These are phyloP conservation scores for Geotrichum reessii DNA, from an alignment of 1,139 yeast species.

Conservation along the genomic window DNA sequence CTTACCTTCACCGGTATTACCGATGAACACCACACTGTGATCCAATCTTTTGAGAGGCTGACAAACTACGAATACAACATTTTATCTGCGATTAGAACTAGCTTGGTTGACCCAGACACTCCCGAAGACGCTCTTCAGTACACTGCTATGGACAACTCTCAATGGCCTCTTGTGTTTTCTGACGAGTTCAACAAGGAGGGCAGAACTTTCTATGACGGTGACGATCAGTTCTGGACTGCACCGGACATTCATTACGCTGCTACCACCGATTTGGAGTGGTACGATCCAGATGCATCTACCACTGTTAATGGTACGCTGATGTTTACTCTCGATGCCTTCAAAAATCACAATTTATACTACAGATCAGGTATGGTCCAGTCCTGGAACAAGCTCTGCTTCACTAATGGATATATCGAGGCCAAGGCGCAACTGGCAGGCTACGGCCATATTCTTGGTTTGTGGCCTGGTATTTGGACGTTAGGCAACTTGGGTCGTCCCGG, in stretches of 20 bases:
- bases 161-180: conserved; percentile 70
- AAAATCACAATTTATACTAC: conserved; percentile 65
- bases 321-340: conserved; percentile 66
- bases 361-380: conserved; percentile 81
- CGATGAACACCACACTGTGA: conserved; percentile 18
- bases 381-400: conserved; percentile 79
- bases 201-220: conserved; percentile 74
- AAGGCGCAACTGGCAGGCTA: conserved; percentile 67
- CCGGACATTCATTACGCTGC: conserved; percentile 74
- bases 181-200: conserved; percentile 84
- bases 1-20: conserved; percentile 66
- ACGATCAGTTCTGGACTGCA: conserved; percentile 79
- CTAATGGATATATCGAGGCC: conserved; percentile 67
- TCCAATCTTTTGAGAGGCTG: conserved; percentile 39
- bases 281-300: conserved; percentile 72
- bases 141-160: conserved; percentile 49
- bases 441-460: conserved; percentile 64
- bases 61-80: conserved; percentile 57
- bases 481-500: conserved; percentile 87
- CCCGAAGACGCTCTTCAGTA: conserved; percentile 50
- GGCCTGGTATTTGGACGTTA: conserved; percentile 91
- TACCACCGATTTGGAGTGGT: conserved; percentile 82
- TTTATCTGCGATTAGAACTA: conserved; percentile 55
- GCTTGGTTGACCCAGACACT: conserved; percentile 72
- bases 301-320: conserved; percentile 62